Percentiles rank a stretch among this genome's conserved stretches.
These are phyloP conservation scores for Colletotrichum falcatum DNA, from an alignment of 2,329 filamentous ascomycete species.

Conservation along the genomic window DNA sequence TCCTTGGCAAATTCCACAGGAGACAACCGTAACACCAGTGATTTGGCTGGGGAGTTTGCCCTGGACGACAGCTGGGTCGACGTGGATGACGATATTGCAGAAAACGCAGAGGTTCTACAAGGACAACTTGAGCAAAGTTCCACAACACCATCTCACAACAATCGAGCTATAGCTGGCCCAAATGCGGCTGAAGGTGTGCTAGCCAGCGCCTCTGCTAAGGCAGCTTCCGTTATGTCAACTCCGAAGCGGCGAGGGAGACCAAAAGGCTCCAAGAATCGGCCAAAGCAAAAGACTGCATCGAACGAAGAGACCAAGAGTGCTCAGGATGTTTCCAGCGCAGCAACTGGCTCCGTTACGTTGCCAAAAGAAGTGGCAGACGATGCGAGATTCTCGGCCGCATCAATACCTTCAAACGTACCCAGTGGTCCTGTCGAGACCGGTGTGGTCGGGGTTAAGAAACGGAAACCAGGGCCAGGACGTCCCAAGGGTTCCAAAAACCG, in stretches of 20 bases:
- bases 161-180: not conserved
- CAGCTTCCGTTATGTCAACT: conserved; percentile 35
- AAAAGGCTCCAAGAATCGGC: conserved; percentile 43
- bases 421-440: conserved; percentile 22
- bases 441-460: conserved; percentile 50
- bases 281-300: conserved; percentile 3
- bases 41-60: not conserved
- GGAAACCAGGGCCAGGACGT: conserved; percentile 51
- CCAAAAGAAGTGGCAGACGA: not conserved
- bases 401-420: not conserved
- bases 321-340: not conserved
- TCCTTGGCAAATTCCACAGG: not conserved
- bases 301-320: not conserved
- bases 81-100: conserved; percentile 53
- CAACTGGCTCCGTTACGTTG: not conserved
- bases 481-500: conserved; percentile 67
- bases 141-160: not conserved
- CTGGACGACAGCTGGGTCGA: conserved; percentile 61
- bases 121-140: not conserved
- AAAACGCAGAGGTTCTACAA: conserved; percentile 42
- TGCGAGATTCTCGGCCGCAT: not conserved
- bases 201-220: not conserved
- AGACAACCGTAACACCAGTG: not conserved
- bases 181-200: not conserved
- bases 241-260: conserved; percentile 42